A percentile compares a stretch with the other conserved stretches of the same genome.
Evolutionary conservation across 345 rosid genomes (phyloP).

Genomic region (Conringia planisiliqua): DNA sequence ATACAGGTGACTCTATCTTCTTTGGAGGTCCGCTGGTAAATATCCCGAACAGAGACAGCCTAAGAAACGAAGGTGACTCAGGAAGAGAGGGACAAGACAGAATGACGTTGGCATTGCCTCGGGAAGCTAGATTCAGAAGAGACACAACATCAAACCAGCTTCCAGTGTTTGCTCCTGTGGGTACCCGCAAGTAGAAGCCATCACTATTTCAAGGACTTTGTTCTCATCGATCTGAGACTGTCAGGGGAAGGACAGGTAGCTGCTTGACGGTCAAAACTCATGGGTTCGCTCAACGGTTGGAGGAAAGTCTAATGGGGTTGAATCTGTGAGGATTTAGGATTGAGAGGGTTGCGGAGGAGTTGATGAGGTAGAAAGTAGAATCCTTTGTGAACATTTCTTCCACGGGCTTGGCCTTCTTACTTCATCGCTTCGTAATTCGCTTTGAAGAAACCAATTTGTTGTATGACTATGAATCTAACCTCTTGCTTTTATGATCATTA

Average conservation of each 20-base stretch:
- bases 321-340: background rate
- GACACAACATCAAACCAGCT: constrained; percentile 87
- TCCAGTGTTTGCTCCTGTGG: constrained; percentile 83
- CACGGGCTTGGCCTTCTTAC: constrained; percentile 16
- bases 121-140: constrained; percentile 80
- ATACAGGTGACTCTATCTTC: constrained; percentile 94
- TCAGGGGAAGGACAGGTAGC: background rate
- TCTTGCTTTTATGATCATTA: constrained; percentile 4
- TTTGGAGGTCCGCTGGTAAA: constrained; percentile 89
- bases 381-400: constrained; percentile 21
- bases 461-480: constrained; percentile 12
- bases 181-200: constrained; percentile 43
- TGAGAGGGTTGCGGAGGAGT: background rate
- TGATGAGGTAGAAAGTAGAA: constrained; percentile 25
- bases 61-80: constrained; percentile 49
- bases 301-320: constrained; percentile 2
- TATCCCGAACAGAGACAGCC: constrained; percentile 52
- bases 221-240: background rate
- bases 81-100: constrained; percentile 65
- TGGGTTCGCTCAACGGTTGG: background rate
- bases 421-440: background rate
- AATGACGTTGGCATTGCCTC: constrained; percentile 53
- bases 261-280: background rate
- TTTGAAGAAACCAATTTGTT: constrained; percentile 1
- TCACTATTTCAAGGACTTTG: background rate